phyloP scores from a whole-genome alignment of 2,329 filamentous ascomycete species.

The Aspergillus terreus region DNA sequence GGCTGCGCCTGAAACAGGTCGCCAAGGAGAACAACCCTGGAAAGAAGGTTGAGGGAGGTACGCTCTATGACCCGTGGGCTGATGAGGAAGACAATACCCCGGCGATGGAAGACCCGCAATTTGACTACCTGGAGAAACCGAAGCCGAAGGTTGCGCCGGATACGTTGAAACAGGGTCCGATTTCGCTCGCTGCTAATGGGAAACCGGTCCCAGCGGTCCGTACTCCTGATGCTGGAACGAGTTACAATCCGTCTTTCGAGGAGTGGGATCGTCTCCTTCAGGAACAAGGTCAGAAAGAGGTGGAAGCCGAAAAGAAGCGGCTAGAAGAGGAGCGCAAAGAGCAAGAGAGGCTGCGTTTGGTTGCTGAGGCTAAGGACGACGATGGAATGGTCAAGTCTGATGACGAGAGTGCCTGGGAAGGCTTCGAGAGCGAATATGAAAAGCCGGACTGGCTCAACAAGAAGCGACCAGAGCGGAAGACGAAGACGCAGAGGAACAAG shows the following conservation, averaged over 20 bases:
- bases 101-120: constrained; percentile 47
- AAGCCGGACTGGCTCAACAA: constrained; percentile 63
- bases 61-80: constrained; percentile 75
- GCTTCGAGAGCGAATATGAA: constrained; percentile 74
- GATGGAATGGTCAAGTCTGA: constrained; percentile 73
- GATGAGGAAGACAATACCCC: constrained; percentile 41
- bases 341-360: constrained; percentile 62
- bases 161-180: constrained; percentile 71
- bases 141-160: constrained; percentile 67
- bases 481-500: constrained; percentile 79
- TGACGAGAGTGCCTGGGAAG: constrained; percentile 89
- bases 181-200: constrained; percentile 78
- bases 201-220: constrained; percentile 74
- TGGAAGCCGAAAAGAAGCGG: constrained; percentile 74
- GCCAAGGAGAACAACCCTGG: constrained; percentile 61
- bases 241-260: constrained; percentile 85
- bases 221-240: constrained; percentile 76
- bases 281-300: constrained; percentile 71
- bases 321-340: constrained; percentile 65
- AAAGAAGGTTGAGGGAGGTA: constrained; percentile 55
- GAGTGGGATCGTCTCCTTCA: constrained; percentile 78
- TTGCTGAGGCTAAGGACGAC: constrained; percentile 70
- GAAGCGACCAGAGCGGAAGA: constrained; percentile 82
- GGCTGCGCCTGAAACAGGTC: constrained; percentile 70
- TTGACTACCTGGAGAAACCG: constrained; percentile 64